Percentiles rank a stretch among this genome's conserved stretches.
phyloP scores from a whole-genome alignment of 2,329 filamentous ascomycete species.

The Fusarium mexicanum region DNA sequence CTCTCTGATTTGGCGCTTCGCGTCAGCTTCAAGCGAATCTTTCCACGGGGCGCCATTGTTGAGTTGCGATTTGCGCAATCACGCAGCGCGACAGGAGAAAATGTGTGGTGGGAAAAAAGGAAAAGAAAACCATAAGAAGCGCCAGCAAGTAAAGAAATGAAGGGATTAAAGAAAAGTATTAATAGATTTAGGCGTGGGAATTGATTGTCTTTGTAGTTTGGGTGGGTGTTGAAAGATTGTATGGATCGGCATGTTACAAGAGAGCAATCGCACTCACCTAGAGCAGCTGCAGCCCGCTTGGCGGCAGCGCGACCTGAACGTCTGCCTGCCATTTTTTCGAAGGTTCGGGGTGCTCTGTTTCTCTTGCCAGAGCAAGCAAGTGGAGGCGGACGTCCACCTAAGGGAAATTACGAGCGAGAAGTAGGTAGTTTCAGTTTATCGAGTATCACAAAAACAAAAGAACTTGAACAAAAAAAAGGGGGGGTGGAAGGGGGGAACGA shows the following conservation, averaged over 20 bases:
- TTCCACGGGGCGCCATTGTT: conserved; percentile 43
- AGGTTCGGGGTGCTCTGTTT: conserved; percentile 8
- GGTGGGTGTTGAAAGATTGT: conserved; percentile 16
- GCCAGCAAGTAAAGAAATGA: background rate
- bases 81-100: conserved; percentile 11
- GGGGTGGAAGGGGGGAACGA: conserved; percentile 1
- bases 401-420: conserved; percentile 23
- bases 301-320: conserved; percentile 64
- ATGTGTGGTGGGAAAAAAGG: background rate
- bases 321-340: conserved; percentile 51
- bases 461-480: conserved; percentile 5
- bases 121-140: background rate
- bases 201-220: conserved; percentile 1
- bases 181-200: background rate
- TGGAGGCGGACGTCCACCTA: conserved; percentile 27
- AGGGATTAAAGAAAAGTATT: background rate
- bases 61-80: conserved; percentile 6
- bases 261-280: conserved; percentile 54
- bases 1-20: conserved; percentile 50
- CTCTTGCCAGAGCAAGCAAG: conserved; percentile 19
- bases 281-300: conserved; percentile 62
- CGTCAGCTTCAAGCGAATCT: conserved; percentile 49
- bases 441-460: conserved; percentile 27
- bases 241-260: conserved; percentile 3
- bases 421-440: conserved; percentile 22